Evolutionary conservation across 768 basidiomycete genomes (phyloP), one percentile per base, ranked within the genome.

Genomic region (Boletales sp.): DNA sequence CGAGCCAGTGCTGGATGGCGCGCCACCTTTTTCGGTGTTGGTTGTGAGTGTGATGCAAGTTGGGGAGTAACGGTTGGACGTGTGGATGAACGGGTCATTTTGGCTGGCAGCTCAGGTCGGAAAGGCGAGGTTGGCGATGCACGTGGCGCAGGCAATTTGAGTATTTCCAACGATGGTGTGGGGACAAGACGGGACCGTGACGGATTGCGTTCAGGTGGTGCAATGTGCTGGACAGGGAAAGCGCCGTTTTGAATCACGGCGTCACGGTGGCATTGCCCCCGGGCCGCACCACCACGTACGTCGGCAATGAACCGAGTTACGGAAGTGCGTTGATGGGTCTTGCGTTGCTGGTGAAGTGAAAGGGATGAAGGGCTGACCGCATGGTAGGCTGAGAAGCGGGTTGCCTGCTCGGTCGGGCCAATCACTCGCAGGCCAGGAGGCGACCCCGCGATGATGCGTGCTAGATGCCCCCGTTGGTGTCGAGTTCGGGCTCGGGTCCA

Each of bases 71-170:
- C 12, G 37, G 24, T 27, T 11, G 24, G 11, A 11, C 24, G 43
- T 2, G 32, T 10, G 10, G 53, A 31, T 29, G 40, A 35, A 27
- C 7, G 4, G 5, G 24, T 5, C 24, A 27, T 27, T 27, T 27
- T 27, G 5, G 24, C 24, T 27, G 5, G 24, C 24, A 27, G 24
- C 31, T 53, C 56, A 6, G 51, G 44, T 3, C 60, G 51, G 43
- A 66, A 62, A 2, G 60, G 61, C 1, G 61, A 58, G 6, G 11
- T 44, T 10, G 54, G 59, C 39, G 56, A 53, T 14, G 51, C 47
- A 11, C 55, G 54, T 8, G 59, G 63, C 12, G 51, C 37, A 11
- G 55, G 58, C 18, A 57, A 61, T 13, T 53, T 53, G n/a, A 36
- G n/a, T 14, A 5, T n/a, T 31, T 51, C 47, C 14, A 48, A 31